Evolutionary conservation across 352 stramenopile species (phyloP).

Genomic region (Phytophthora megakarya): DNA sequence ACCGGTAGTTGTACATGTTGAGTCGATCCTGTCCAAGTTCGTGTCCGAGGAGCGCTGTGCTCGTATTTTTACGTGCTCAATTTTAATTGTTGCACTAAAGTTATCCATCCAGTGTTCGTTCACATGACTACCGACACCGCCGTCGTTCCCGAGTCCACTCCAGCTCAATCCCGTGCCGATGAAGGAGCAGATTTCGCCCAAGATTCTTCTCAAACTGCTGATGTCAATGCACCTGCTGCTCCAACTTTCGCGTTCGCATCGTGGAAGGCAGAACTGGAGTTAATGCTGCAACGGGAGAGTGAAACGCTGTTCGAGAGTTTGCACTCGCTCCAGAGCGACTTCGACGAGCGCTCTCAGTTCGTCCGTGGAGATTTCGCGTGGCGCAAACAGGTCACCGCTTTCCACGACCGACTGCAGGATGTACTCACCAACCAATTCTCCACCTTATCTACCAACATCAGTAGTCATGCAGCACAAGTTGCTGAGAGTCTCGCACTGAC

Average conservation of each 20-base stretch:
- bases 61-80: too few relatives aligned
- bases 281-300: constrained; percentile 32
- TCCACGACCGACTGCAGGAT: constrained; percentile 59
- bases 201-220: neutral
- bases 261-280: constrained; percentile 46
- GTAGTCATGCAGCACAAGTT: constrained; percentile 40
- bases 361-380: constrained; percentile 68
- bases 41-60: too few relatives aligned
- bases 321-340: constrained; percentile 48
- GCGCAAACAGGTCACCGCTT: constrained; percentile 54
- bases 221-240: neutral
- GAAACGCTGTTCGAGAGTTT: constrained; percentile 37
- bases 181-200: neutral
- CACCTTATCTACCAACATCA: constrained; percentile 25
- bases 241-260: constrained; percentile 35
- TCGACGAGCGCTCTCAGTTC: constrained; percentile 60
- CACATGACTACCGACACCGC: neutral
- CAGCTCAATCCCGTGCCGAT: neutral
- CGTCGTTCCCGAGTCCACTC: neutral
- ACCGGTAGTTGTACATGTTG: too few relatives aligned
- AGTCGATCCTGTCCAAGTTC: too few relatives aligned
- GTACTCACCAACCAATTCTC: constrained; percentile 34
- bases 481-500: constrained; percentile 45
- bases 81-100: too few relatives aligned
- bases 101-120: too few relatives aligned